phyloP scores from a whole-genome alignment of 2,329 filamentous ascomycete species.

The Tolypocladium tropicale region DNA sequence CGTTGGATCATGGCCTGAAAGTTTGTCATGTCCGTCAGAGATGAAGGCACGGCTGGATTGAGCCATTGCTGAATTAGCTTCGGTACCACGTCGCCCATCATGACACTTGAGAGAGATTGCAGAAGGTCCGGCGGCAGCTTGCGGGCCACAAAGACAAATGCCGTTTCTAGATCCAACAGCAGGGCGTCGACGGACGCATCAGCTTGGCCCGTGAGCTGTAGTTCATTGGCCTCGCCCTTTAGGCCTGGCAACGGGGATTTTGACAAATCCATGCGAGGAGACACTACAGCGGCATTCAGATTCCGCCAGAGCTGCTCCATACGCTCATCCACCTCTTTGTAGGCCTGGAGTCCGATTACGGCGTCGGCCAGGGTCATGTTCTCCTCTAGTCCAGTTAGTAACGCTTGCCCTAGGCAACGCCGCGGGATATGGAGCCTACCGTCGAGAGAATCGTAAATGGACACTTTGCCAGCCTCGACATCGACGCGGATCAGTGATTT shows the following conservation, averaged over 20 bases:
- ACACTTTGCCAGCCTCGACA: conserved; percentile 40
- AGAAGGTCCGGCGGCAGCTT: conserved; percentile 45
- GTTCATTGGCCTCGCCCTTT: conserved; percentile 26
- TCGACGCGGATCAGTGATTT: conserved; percentile 55
- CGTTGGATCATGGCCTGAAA: conserved; percentile 64
- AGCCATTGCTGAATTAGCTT: conserved; percentile 67
- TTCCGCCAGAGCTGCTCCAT: conserved; percentile 52
- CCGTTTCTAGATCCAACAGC: conserved; percentile 40
- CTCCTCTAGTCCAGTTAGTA: conserved; percentile 27
- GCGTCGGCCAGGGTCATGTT: conserved; percentile 44
- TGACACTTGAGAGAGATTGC: conserved; percentile 51
- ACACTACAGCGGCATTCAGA: conserved; percentile 50
- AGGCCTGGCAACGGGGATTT: conserved; percentile 26
- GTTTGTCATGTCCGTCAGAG: conserved; percentile 55
- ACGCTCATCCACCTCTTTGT: conserved; percentile 50
- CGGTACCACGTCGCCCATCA: conserved; percentile 60
- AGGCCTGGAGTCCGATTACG: conserved; percentile 45
- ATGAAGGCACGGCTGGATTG: conserved; percentile 63
- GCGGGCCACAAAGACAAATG: conserved; percentile 41
- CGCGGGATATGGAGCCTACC: conserved; percentile 24
- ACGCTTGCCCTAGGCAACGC: not conserved
- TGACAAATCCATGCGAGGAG: conserved; percentile 43
- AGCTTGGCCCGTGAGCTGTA: conserved; percentile 32
- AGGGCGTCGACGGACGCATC: conserved; percentile 38
- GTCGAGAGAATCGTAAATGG: conserved; percentile 40